phyloP scores from a whole-genome alignment of 768 basidiomycete genomes.

The Lactarius indigo region DNA sequence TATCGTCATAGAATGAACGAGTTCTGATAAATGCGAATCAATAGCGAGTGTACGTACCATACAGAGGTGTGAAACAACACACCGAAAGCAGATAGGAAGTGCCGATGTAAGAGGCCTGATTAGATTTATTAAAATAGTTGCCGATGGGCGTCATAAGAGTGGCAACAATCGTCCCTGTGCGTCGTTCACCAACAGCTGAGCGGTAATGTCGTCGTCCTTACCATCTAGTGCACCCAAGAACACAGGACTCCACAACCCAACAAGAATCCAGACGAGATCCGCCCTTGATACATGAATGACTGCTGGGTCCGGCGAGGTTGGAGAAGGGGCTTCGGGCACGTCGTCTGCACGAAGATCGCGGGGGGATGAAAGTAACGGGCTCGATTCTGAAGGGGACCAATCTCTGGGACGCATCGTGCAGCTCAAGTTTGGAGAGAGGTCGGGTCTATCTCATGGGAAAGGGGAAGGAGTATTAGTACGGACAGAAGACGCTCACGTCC shows the following conservation, averaged over 20 bases:
- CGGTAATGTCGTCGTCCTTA: conserved; percentile 31
- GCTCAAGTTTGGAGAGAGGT: conserved; percentile 12
- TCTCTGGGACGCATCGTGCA: conserved; percentile 40
- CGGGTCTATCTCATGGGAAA: conserved; percentile 14
- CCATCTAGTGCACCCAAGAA: conserved; percentile 85
- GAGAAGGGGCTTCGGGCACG: background rate
- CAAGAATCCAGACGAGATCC: conserved; percentile 69
- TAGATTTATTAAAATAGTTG: conserved; percentile 75
- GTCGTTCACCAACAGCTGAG: conserved; percentile 4
- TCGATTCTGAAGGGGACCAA: conserved; percentile 47
- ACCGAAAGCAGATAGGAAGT: conserved; percentile 84
- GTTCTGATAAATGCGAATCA: conserved; percentile 21
- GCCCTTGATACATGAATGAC: conserved; percentile 34
- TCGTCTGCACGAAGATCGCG: background rate
- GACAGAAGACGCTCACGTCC: conserved; percentile 18
- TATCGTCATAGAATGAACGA: conserved; percentile 25
- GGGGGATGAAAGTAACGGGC: conserved; percentile 46
- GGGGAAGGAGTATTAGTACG: conserved; percentile 23
- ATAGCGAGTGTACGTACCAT: conserved; percentile 48
- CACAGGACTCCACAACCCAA: conserved; percentile 78
- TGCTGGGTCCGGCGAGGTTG: conserved; percentile 3
- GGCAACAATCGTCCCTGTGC: conserved; percentile 76
- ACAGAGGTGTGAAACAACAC: conserved; percentile 88
- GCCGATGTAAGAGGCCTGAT: conserved; percentile 82
- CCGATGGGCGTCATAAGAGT: conserved; percentile 83